phyloP scores from a whole-genome alignment of 2,329 filamentous ascomycete species.

The Hymenoscyphus repandus region DNA sequence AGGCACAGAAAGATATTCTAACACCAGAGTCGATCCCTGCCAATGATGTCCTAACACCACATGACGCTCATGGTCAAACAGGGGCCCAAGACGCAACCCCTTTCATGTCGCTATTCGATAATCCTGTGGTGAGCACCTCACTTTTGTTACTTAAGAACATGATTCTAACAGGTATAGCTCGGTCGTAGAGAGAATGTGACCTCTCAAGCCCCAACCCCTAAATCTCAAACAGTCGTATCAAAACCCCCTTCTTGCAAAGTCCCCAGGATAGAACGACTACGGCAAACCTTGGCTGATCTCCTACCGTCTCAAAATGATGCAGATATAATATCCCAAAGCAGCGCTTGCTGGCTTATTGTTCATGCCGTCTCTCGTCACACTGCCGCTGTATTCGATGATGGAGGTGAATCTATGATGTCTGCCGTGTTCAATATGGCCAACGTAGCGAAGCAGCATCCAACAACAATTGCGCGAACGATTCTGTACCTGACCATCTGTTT shows the following conservation, averaged over 20 bases:
- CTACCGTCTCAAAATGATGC: conserved; percentile 27
- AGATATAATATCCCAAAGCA: conserved; percentile 22
- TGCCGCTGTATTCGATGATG: conserved; percentile 1
- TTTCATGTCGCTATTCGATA: conserved; percentile 29
- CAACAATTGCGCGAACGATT: conserved; percentile 24
- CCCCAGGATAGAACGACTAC: conserved; percentile 25
- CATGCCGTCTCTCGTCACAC: conserved; percentile 18
- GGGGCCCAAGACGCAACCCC: conserved; percentile 15
- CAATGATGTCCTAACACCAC: conserved; percentile 26
- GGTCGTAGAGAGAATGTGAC: conserved; percentile 19
- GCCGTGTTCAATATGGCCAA: conserved; percentile 21
- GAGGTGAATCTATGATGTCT: neutral
- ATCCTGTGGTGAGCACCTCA: conserved; percentile 20
- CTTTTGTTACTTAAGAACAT: neutral
- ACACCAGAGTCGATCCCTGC: conserved; percentile 26
- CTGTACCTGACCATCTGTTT: conserved; percentile 27
- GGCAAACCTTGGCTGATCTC: conserved; percentile 25
- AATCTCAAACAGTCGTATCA: conserved; percentile 9
- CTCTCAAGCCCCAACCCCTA: conserved; percentile 21
- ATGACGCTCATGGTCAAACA: conserved; percentile 9
- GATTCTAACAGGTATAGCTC: conserved; percentile 17
- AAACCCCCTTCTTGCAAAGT: conserved; percentile 10
- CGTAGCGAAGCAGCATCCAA: conserved; percentile 21
- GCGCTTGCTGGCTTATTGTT: conserved; percentile 24
- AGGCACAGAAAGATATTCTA: conserved; percentile 21